These are phyloP conservation scores for Zygosaccharomyces rouxii DNA, from an alignment of 805 yeast species.

Conservation along the genomic window DNA sequence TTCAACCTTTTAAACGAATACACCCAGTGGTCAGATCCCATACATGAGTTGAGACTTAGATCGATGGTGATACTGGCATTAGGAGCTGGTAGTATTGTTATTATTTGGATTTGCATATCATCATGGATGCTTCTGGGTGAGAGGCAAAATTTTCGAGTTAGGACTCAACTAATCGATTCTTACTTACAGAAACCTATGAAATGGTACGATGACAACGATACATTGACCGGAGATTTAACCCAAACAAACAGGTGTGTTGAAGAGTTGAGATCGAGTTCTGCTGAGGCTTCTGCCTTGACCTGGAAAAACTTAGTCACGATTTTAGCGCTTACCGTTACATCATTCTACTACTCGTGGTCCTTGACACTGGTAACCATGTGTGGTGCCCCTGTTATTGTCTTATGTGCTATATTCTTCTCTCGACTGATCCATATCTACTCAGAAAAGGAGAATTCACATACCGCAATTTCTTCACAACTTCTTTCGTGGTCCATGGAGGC, in stretches of 20 bases:
- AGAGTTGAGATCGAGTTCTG: constrained; percentile 61
- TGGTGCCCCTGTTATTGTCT: constrained; percentile 61
- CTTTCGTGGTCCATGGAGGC: constrained; percentile 68
- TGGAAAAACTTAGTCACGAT: constrained; percentile 52
- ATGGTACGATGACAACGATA: constrained; percentile 61
- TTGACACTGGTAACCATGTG: constrained; percentile 75
- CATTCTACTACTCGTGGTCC: constrained; percentile 80
- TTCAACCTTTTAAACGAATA: constrained; percentile 44
- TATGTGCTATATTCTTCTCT: constrained; percentile 48
- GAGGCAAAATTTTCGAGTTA: constrained; percentile 53
- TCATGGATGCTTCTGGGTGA: constrained; percentile 73
- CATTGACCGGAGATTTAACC: constrained; percentile 57
- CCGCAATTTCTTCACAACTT: constrained; percentile 54
- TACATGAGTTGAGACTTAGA: constrained; percentile 35
- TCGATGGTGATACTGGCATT: constrained; percentile 42
- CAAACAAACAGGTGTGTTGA: constrained; percentile 71
- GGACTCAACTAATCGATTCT: constrained; percentile 43
- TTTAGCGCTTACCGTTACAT: constrained; percentile 52
- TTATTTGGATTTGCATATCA: constrained; percentile 51
- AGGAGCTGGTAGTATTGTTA: constrained; percentile 44
- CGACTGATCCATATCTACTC: constrained; percentile 47
- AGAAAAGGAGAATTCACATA: constrained; percentile 49
- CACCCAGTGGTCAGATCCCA: constrained; percentile 1
- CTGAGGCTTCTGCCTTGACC: constrained; percentile 60
- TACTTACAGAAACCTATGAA: constrained; percentile 44